Percentiles rank a stretch among this genome's conserved stretches.
These are phyloP conservation scores for Trichoderma erinaceum DNA, from an alignment of 495 filamentous ascomycete genomes.

Conservation along the genomic window DNA sequence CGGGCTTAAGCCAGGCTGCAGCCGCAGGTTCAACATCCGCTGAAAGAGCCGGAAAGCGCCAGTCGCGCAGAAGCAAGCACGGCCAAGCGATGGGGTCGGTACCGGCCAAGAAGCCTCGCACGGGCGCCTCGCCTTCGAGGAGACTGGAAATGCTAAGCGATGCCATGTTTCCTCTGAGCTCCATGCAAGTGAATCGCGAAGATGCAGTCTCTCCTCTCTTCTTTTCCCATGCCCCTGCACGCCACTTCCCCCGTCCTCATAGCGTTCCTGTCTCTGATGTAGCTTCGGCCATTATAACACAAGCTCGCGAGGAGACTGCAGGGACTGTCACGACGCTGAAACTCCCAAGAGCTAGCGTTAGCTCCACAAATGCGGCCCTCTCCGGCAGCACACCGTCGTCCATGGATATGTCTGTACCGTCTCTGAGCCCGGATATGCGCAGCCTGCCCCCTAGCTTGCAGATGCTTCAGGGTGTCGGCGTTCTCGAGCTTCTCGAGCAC, in stretches of 20 bases:
- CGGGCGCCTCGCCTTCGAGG: constrained; percentile 12
- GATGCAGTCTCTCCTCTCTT: constrained; percentile 46
- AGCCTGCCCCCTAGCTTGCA: constrained; percentile 35
- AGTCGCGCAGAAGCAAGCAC: constrained; percentile 7
- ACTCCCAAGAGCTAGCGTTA: constrained; percentile 54
- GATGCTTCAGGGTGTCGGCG: constrained; percentile 50
- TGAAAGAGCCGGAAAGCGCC: neutral
- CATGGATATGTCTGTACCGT: constrained; percentile 14
- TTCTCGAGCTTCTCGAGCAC: constrained; percentile 59
- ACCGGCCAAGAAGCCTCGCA: constrained; percentile 15
- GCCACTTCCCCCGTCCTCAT: constrained; percentile 33
- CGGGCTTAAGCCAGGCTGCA: neutral
- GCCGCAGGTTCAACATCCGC: neutral
- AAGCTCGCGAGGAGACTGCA: constrained; percentile 43
- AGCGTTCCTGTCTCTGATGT: constrained; percentile 44
- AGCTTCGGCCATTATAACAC: constrained; percentile 54
- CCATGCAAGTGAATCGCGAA: neutral
- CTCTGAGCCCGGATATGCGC: constrained; percentile 36
- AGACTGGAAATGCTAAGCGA: constrained; percentile 2
- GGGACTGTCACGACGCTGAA: constrained; percentile 54
- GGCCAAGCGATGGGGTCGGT: constrained; percentile 6
- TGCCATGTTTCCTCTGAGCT: constrained; percentile 15
- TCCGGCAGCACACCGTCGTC: constrained; percentile 41
- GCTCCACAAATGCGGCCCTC: constrained; percentile 40
- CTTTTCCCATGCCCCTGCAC: constrained; percentile 43